Conservation (phyloP, 1,284 basidiomycete genomes). For the Ustilago bromivora region DNA sequence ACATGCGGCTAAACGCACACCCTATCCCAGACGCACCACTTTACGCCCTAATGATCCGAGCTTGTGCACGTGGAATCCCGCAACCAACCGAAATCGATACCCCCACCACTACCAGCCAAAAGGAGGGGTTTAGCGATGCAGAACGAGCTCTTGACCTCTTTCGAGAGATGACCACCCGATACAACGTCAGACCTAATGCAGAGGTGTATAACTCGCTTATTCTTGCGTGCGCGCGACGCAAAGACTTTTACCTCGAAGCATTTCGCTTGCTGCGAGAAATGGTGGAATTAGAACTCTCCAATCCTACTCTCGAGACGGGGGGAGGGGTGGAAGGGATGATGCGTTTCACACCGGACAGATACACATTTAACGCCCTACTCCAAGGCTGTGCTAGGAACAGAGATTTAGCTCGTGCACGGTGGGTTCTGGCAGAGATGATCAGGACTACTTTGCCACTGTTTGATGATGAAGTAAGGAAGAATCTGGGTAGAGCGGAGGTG, state of each 20-base stretch:
- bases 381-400: slow-evolving; percentile 88
- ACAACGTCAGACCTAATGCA: slow-evolving; percentile 76
- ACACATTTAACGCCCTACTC: slow-evolving; percentile 84
- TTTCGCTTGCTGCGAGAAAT: slow-evolving; percentile 73
- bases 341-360: slow-evolving; percentile 76
- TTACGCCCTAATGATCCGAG: slow-evolving; percentile 88
- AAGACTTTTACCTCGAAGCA: slow-evolving; percentile 61
- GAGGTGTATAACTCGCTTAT: slow-evolving; percentile 86
- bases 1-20: slow-evolving; percentile 95
- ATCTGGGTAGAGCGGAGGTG: slow-evolving; percentile 42
- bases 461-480: slow-evolving; percentile 14
- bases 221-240: slow-evolving; percentile 75
- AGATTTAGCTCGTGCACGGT: slow-evolving; percentile 84
- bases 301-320: slow-evolving; percentile 74
- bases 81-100: slow-evolving; percentile 69
- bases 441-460: slow-evolving; percentile 62
- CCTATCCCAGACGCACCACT: slow-evolving; percentile 80
- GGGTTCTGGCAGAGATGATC: slow-evolving; percentile 91
- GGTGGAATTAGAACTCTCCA: slow-evolving; percentile 79
- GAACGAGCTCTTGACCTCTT: slow-evolving; percentile 93
- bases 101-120: slow-evolving; percentile 6
- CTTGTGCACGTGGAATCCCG: slow-evolving; percentile 77
- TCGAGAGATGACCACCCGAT: slow-evolving; percentile 85
- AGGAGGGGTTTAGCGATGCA: slow-evolving; percentile 75
- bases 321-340: slow-evolving; percentile 66